A percentile compares a stretch with the other conserved stretches of the same genome.
These are phyloP conservation scores for Cryoendolithus antarcticus DNA, from an alignment of 2,329 filamentous ascomycete genomes.

Conservation along the genomic window DNA sequence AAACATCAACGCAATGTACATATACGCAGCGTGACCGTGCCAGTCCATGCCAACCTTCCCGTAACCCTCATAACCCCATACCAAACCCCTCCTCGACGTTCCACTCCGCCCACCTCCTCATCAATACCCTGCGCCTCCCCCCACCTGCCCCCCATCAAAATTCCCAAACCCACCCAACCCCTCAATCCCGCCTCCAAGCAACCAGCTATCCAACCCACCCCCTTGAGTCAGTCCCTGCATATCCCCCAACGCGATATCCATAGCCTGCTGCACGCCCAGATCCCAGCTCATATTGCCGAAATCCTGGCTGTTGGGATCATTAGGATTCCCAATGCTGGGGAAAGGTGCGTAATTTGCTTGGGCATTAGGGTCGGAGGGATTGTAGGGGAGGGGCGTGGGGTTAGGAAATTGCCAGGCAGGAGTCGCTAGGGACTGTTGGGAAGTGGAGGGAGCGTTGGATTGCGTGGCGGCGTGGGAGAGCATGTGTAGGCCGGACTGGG, in stretches of 20 bases:
- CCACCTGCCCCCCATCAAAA: no score
- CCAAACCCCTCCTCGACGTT: no score
- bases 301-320: neutral
- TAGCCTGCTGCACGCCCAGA: slow-evolving; percentile 22
- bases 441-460: neutral
- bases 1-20: no score
- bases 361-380: no score
- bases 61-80: no score
- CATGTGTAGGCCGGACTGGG: slow-evolving; percentile 13
- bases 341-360: neutral
- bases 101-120: no score
- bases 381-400: neutral
- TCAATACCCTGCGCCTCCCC: no score
- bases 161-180: neutral
- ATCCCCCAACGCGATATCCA: slow-evolving; percentile 23
- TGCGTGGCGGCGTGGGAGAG: slow-evolving; percentile 15
- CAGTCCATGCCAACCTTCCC: no score
- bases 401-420: neutral
- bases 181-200: slow-evolving; percentile 17
- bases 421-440: slow-evolving; percentile 1
- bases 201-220: slow-evolving; percentile 20
- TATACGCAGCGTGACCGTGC: no score
- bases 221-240: slow-evolving; percentile 18
- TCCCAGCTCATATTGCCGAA: slow-evolving; percentile 6
- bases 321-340: neutral